Evolutionary conservation across 2,329 filamentous ascomycete species (phyloP).

Genomic region (Mariannaea sp.): DNA sequence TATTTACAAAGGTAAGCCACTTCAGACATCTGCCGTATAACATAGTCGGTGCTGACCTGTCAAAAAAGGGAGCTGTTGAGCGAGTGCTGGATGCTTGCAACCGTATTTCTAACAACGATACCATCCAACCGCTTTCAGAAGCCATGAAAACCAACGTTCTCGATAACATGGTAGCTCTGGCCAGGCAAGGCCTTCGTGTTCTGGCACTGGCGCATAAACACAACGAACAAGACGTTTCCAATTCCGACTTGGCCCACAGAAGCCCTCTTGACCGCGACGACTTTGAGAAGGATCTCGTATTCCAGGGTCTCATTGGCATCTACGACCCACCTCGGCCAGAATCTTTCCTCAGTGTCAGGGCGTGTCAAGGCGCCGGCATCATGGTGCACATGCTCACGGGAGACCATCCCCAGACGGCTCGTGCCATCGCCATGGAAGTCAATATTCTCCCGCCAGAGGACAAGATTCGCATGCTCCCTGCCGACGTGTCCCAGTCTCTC

Average conservation of each 20-base stretch:
- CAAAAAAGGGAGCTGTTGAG: slow-evolving; percentile 63
- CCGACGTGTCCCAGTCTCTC: slow-evolving; percentile 58
- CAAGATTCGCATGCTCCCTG: slow-evolving; percentile 44
- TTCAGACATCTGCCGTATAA: neutral
- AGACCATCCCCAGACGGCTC: slow-evolving; percentile 64
- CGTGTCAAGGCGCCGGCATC: slow-evolving; percentile 63
- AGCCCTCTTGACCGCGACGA: slow-evolving; percentile 26
- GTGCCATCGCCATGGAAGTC: slow-evolving; percentile 64
- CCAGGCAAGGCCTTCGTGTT: slow-evolving; percentile 66
- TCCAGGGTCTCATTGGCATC: slow-evolving; percentile 68
- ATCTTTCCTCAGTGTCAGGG: slow-evolving; percentile 57
- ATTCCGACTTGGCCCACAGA: slow-evolving; percentile 38
- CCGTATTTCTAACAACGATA: slow-evolving; percentile 48
- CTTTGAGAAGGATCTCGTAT: slow-evolving; percentile 61
- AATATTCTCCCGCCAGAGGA: slow-evolving; percentile 59
- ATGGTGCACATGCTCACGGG: slow-evolving; percentile 69
- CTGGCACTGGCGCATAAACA: slow-evolving; percentile 59
- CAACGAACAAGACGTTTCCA: slow-evolving; percentile 19
- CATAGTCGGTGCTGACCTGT: neutral
- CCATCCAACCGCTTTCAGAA: slow-evolving; percentile 40
- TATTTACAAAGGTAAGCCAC: slow-evolving; percentile 60
- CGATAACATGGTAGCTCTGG: slow-evolving; percentile 68
- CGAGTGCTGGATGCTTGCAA: slow-evolving; percentile 66
- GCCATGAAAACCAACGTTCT: slow-evolving; percentile 59
- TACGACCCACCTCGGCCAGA: slow-evolving; percentile 71